Base-by-base conservation (phyloP, 2,329 filamentous ascomycete species). In the Ascochyta rabiei region DNA sequence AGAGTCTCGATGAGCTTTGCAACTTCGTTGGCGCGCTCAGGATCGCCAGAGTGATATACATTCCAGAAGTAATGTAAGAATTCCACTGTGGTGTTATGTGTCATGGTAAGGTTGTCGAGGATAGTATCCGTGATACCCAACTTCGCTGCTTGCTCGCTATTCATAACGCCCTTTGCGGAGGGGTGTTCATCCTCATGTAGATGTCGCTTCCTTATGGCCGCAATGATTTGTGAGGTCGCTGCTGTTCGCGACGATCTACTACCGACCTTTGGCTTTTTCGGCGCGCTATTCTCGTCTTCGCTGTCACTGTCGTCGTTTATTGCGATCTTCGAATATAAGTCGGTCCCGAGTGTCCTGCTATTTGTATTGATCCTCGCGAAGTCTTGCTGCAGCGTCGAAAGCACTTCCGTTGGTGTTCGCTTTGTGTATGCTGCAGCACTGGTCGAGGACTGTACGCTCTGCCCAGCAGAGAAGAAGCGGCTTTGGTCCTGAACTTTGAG, bases 31-130 rank as follows among this genome's bases (percentile, higher is more conserved):
- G 91, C 90, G 30, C 91, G 87, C 56, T 91, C 88, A 1, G 90
- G 79, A 69, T 97, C 91, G 13, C 93, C 93, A 0, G 93, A 97
- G 23, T 96, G 82, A 69, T 96, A 99, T 0, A 93, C 87, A 30
- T 86, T 84, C 93, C 93, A 99, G 79, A 99, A 99, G 74, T 98
- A 96, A 66, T 93, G 90, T n/a, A 99, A 80, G 68, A 98, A 99
- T 70, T 99, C 95, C 33, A 90, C 89, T 0, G 91, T 96, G 0
- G 95, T 99, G 48, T 93, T 93, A 72, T 98, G 92, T 0, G 93
- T 96, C 50, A 89, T 81, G 12, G 80, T 81, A n/a, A 90, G 70
- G 16, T 83, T 83, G 61, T 89, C 86, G 61, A 86, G 86, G 1
- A 86, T 77, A 2, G 74, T 48, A 49, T 75, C 70, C 12, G 72